Percentiles rank a stretch among this genome's conserved stretches.
These are phyloP conservation scores for Inga oerstediana DNA, from an alignment of 306 rosid species.

Conservation along the genomic window DNA sequence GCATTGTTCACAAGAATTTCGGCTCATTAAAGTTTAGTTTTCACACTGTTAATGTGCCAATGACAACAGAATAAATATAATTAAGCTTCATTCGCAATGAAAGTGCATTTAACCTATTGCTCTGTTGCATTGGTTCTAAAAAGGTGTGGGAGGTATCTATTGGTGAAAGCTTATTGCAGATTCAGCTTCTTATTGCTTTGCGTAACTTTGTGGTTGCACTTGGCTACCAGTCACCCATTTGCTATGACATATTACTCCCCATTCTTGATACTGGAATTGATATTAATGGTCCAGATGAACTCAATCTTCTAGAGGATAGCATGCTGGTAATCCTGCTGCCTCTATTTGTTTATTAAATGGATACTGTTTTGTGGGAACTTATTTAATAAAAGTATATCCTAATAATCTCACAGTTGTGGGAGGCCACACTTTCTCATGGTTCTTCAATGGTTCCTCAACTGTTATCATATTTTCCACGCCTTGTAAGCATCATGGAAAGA, in stretches of 20 bases:
- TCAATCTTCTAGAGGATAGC: conserved; percentile 96
- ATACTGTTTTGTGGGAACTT: conserved; percentile 20
- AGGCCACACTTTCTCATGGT: conserved; percentile 92
- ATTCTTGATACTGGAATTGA: conserved; percentile 84
- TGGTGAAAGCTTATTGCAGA: conserved; percentile 94
- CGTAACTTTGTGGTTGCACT: conserved; percentile 89
- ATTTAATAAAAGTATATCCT: conserved; percentile 31
- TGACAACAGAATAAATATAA: conserved; percentile 21
- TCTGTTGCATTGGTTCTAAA: conserved; percentile 31
- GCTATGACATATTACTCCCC: conserved; percentile 83
- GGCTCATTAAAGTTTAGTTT: conserved; percentile 26
- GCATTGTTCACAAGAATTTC: conserved; percentile 1
- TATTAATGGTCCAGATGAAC: conserved; percentile 86
- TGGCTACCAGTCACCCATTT: conserved; percentile 80
- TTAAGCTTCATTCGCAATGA: conserved; percentile 17
- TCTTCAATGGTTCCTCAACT: conserved; percentile 93
- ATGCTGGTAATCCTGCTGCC: conserved; percentile 74
- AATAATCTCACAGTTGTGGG: conserved; percentile 84
- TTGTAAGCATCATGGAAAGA: conserved; percentile 82
- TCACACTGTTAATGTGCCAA: conserved; percentile 19
- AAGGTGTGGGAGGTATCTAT: conserved; percentile 96
- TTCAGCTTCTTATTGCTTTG: conserved; percentile 92
- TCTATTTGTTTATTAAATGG: conserved; percentile 18
- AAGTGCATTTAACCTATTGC: conserved; percentile 15
- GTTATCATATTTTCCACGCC: conserved; percentile 72